phyloP scores from a whole-genome alignment of 2,329 filamentous ascomycete genomes.

The Xylaria sp. region DNA sequence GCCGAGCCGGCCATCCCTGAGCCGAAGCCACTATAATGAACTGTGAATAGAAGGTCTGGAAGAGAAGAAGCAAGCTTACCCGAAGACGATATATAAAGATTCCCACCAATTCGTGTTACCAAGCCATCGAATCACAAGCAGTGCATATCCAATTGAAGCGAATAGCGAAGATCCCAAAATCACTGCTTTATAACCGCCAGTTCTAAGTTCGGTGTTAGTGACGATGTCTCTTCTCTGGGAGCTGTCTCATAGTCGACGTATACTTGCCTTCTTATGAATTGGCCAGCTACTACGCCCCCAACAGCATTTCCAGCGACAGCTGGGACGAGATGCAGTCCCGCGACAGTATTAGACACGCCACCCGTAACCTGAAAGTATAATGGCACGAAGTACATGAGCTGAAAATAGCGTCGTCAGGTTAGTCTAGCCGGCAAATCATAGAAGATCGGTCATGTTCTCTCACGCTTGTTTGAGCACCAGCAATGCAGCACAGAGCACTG shows the following conservation, averaged over 20 bases:
- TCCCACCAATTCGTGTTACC: conserved; percentile 66
- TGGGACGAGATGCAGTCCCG: conserved; percentile 71
- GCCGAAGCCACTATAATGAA: conserved; percentile 57
- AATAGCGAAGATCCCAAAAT: conserved; percentile 62
- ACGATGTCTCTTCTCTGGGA: background rate
- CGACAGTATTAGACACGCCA: conserved; percentile 65
- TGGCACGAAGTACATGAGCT: conserved; percentile 72
- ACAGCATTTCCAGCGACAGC: conserved; percentile 74
- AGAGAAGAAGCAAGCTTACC: conserved; percentile 43
- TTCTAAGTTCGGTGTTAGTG: conserved; percentile 50
- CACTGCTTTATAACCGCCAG: conserved; percentile 69
- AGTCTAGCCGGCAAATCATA: conserved; percentile 20
- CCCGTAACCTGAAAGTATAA: conserved; percentile 75
- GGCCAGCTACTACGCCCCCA: conserved; percentile 69
- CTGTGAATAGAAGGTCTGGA: conserved; percentile 20
- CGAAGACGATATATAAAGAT: conserved; percentile 68
- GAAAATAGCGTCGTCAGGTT: conserved; percentile 4
- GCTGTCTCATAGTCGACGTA: background rate
- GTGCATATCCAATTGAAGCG: conserved; percentile 57
- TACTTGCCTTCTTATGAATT: conserved; percentile 60
- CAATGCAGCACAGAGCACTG: conserved; percentile 62
- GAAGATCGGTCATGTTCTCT: conserved; percentile 41
- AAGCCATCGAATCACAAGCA: conserved; percentile 68
- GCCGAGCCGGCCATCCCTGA: conserved; percentile 52
- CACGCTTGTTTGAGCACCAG: conserved; percentile 67